Conservation (phyloP, 176 grass and related monocot genomes). For the Pontederia paniculata region DNA sequence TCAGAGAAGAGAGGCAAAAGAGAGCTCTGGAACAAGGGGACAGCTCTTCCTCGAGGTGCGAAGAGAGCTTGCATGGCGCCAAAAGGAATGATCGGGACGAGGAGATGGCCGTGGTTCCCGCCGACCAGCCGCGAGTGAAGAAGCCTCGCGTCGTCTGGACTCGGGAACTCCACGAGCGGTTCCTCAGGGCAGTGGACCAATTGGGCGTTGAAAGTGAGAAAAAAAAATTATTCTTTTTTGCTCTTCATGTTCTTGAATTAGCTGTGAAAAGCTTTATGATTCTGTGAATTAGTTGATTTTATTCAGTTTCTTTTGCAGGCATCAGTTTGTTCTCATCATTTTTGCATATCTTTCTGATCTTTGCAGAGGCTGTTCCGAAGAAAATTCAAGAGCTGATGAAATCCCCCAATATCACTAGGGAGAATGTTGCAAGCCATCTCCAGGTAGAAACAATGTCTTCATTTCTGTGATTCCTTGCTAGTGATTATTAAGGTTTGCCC, state of each 20-base stretch:
- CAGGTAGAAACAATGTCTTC: conserved; percentile 1
- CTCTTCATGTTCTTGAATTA: background rate
- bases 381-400: conserved; percentile 19
- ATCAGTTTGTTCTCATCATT: background rate
- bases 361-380: conserved; percentile 14
- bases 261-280: no score
- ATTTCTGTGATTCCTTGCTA: no score
- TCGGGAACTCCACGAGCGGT: conserved; percentile 5
- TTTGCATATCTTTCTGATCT: no score
- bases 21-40: background rate
- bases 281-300: no score
- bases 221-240: no score
- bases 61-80: conserved; percentile 1
- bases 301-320: background rate
- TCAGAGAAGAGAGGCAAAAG: conserved; percentile 4
- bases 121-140: background rate
- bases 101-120: background rate
- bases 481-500: no score
- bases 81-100: background rate
- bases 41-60: background rate
- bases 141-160: conserved; percentile 17
- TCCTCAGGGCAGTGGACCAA: conserved; percentile 11
- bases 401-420: background rate
- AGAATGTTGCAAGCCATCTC: conserved; percentile 16
- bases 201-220: conserved; percentile 3